Evolutionary conservation across 106 monocot genomes (phyloP).

Genomic region (Acorus gramineus): DNA sequence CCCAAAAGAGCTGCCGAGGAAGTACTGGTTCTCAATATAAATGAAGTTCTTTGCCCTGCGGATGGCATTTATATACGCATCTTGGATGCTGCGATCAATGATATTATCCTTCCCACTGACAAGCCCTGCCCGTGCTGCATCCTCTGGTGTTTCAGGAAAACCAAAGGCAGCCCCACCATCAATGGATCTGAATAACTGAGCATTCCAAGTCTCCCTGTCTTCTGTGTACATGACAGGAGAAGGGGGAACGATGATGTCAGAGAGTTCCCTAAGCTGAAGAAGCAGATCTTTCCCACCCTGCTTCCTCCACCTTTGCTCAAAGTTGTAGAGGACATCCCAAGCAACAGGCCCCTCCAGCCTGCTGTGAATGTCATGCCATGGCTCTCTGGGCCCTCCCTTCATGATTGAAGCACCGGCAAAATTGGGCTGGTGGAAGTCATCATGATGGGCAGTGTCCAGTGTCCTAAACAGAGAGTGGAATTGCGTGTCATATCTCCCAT

Average conservation of each 20-base stretch:
- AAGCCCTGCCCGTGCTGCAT: conserved; percentile 29
- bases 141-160: conserved; percentile 39
- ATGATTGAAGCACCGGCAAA: conserved; percentile 24
- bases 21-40: conserved; percentile 70
- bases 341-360: conserved; percentile 33
- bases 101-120: conserved; percentile 51
- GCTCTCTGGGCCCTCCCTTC: conserved; percentile 48
- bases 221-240: not conserved
- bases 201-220: conserved; percentile 19
- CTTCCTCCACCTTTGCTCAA: conserved; percentile 46
- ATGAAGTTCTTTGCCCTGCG: conserved; percentile 50
- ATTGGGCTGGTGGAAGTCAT: conserved; percentile 48
- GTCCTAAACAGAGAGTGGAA: conserved; percentile 38
- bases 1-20: conserved; percentile 45
- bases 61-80: conserved; percentile 54
- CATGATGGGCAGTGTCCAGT: conserved; percentile 10
- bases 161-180: conserved; percentile 44
- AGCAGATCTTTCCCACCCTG: conserved; percentile 22
- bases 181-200: conserved; percentile 55
- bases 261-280: conserved; percentile 11
- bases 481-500: conserved; percentile 41
- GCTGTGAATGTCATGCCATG: conserved; percentile 54
- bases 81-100: conserved; percentile 58
- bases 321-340: conserved; percentile 39
- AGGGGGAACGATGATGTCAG: conserved; percentile 2